Percentiles rank a stretch among this genome's conserved stretches.
These are phyloP conservation scores for Suillus sp. DNA, from an alignment of 768 basidiomycete species.

Conservation along the genomic window DNA sequence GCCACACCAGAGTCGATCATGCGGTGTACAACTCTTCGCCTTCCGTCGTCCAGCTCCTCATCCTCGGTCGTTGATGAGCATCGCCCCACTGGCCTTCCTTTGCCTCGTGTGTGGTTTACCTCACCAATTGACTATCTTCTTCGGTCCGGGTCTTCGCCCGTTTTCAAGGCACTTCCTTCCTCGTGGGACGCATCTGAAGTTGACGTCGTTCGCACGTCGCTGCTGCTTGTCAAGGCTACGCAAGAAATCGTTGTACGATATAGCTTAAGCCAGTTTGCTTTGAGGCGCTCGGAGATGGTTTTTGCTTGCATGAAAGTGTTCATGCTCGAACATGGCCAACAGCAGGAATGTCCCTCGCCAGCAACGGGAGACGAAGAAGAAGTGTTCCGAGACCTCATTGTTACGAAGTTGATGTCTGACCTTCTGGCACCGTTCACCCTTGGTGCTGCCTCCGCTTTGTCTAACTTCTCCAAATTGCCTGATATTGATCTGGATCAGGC, in stretches of 20 bases:
- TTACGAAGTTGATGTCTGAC: conserved; percentile 58
- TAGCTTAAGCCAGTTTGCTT: conserved; percentile 40
- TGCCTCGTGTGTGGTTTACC: conserved; percentile 66
- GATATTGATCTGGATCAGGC: conserved; percentile 50
- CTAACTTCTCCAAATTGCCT: background rate
- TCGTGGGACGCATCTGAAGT: conserved; percentile 81
- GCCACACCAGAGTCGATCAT: conserved; percentile 58
- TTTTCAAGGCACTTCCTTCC: conserved; percentile 66
- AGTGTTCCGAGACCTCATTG: conserved; percentile 77
- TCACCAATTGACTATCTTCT: conserved; percentile 77
- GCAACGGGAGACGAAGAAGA: conserved; percentile 47
- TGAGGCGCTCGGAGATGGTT: conserved; percentile 39
- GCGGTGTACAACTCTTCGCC: conserved; percentile 55
- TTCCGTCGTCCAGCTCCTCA: conserved; percentile 21
- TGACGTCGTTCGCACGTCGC: conserved; percentile 69
- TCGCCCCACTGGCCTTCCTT: conserved; percentile 43
- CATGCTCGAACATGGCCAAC: conserved; percentile 90
- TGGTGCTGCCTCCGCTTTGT: conserved; percentile 7
- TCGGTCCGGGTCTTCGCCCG: conserved; percentile 70
- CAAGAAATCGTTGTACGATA: conserved; percentile 47
- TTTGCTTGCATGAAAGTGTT: conserved; percentile 91
- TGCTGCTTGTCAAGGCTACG: conserved; percentile 59
- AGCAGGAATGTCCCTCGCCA: background rate
- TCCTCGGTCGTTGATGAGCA: conserved; percentile 26
- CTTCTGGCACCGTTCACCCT: conserved; percentile 60